phyloP scores from a whole-genome alignment of 768 basidiomycete species.

The Xerocomus brunneocitrinus region DNA sequence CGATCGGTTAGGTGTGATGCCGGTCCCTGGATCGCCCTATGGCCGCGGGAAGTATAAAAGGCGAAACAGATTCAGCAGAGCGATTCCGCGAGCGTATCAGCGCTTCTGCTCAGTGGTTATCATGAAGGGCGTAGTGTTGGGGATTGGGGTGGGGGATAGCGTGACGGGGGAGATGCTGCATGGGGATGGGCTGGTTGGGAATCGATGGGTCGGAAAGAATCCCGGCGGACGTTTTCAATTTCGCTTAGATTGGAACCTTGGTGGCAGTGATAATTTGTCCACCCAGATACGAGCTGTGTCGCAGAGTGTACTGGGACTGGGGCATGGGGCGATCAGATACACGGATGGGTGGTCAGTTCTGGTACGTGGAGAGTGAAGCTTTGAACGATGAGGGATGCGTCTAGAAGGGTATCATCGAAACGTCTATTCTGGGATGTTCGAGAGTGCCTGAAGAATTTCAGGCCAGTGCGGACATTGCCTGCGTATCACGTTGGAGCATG shows the following conservation, averaged over 20 bases:
- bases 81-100: neutral
- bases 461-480: neutral
- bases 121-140: neutral
- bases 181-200: neutral
- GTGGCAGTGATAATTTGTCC: slow-evolving; percentile 18
- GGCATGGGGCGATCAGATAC: neutral
- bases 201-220: slow-evolving; percentile 8
- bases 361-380: neutral
- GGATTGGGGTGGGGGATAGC: neutral
- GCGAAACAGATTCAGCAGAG: slow-evolving; percentile 5
- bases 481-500: neutral
- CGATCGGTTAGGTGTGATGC: slow-evolving; percentile 18
- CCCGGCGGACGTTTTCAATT: slow-evolving; percentile 19
- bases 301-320: neutral
- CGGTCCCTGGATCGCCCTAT: slow-evolving; percentile 28
- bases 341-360: neutral
- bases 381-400: neutral
- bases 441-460: neutral
- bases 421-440: slow-evolving; percentile 16
- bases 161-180: neutral
- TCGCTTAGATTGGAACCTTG: slow-evolving; percentile 29
- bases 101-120: neutral
- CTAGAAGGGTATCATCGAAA: neutral
- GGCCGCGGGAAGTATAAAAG: slow-evolving; percentile 25
- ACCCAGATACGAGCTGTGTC: neutral